A percentile compares a stretch with the other conserved stretches of the same genome.
These are phyloP conservation scores for Sclerotinia subarctica DNA, from an alignment of 2,329 filamentous ascomycete genomes.

Conservation along the genomic window DNA sequence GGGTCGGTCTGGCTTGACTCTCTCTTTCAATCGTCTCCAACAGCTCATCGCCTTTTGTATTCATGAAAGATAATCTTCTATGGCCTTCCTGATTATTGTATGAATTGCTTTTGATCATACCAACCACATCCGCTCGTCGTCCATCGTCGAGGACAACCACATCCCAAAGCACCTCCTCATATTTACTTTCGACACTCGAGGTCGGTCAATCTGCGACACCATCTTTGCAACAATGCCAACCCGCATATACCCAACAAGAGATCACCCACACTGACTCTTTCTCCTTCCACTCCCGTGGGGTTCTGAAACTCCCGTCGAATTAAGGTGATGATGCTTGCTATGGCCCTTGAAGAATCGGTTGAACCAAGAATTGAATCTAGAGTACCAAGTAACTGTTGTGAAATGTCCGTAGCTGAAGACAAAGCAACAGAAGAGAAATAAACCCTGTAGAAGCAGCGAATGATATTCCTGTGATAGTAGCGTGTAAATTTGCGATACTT, in stretches of 20 bases:
- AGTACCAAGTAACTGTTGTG: conserved; percentile 55
- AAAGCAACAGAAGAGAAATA: conserved; percentile 54
- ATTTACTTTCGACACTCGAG: conserved; percentile 48
- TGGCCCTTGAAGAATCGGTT: conserved; percentile 66
- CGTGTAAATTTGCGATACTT: conserved; percentile 55
- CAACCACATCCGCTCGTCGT: conserved; percentile 53
- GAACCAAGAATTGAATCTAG: conserved; percentile 64
- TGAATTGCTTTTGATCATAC: conserved; percentile 31
- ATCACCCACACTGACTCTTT: conserved; percentile 58
- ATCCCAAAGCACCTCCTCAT: conserved; percentile 63
- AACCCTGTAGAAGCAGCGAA: conserved; percentile 62
- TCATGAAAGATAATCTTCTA: conserved; percentile 34
- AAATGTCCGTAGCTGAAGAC: conserved; percentile 53
- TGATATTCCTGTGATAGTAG: conserved; percentile 55
- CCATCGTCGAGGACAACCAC: conserved; percentile 61
- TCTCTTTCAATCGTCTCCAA: conserved; percentile 41
- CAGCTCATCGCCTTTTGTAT: conserved; percentile 33
- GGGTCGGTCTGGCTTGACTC: conserved; percentile 41
- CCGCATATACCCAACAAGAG: conserved; percentile 59
- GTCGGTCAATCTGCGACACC: conserved; percentile 51
- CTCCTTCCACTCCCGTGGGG: conserved; percentile 57
- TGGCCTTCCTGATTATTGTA: conserved; percentile 39
- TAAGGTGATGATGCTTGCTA: conserved; percentile 63
- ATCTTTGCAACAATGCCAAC: conserved; percentile 59
- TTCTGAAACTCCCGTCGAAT: conserved; percentile 63